Evolutionary conservation across 75 land plant genomes (phyloP), one percentile per base, ranked within the genome.

Genomic region (Picea glauca): DNA sequence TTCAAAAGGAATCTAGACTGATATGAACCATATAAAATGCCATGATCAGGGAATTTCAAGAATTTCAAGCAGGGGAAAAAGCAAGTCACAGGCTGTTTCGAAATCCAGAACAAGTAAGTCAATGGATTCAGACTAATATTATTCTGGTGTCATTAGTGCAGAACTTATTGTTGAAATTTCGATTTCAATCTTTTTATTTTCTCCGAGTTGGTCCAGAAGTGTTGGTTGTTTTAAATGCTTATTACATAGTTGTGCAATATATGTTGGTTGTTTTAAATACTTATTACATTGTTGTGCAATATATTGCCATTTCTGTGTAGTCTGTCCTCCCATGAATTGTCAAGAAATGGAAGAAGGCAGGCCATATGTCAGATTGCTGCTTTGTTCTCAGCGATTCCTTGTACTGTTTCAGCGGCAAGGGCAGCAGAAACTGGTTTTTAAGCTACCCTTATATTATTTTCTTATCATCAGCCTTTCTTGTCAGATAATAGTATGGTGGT

Each of bases 271-370:
- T 40, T 20, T 68, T 68, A 11, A 35, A 18, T 68, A 11, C 35
- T 68, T 68, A 38, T 46, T 46, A 5, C 0, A 46, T 7, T 46
- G 50, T 46, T 46, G 50, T 6, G 50, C 50, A 46, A 46, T 20
- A 68, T 68, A 33, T 33, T 68, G 72, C n/a, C 35, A 33, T 68
- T 33, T 17, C 8, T 40, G 38, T 68, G 21, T 68, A 68, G 73
- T 18, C 18, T 68, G 73, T 8, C 43, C 20, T 68, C 46, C 9
- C n/a, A 5, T 68, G 50, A 40, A 15, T 3, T 68, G 46, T 40
- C 54, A 68, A 68, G 21, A 20, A 40, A 33, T 33, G 73, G 54
- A 68, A 68, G 73, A 68, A 68, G 73, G 50, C 46, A 68, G 50
- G 50, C 54, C 20, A 46, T 68, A 46, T 38, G 43, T 20, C 73